These are phyloP conservation scores for Marasmius fiardii DNA, from an alignment of 1,284 basidiomycete species.

Conservation along the genomic window DNA sequence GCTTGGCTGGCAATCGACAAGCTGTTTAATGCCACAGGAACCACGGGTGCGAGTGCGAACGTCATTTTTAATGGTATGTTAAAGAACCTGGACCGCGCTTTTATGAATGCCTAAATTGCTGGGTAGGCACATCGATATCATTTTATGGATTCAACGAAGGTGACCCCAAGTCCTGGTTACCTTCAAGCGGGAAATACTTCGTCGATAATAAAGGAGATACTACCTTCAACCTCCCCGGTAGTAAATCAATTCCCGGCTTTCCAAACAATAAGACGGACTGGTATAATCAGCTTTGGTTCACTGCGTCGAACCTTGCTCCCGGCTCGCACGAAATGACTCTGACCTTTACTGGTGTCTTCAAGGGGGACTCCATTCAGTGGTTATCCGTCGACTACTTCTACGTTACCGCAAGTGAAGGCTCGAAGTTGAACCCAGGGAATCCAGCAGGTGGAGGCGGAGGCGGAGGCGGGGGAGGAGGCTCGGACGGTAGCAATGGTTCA, in stretches of 20 bases:
- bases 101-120: too few relatives aligned
- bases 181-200: not conserved
- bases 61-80: not conserved
- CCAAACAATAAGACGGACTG: not conserved
- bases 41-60: not conserved
- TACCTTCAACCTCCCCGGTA: not conserved
- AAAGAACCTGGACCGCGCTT: too few relatives aligned
- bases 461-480: not conserved
- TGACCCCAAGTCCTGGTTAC: not conserved
- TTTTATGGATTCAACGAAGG: not conserved
- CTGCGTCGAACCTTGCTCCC: not conserved
- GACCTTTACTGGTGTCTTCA: not conserved
- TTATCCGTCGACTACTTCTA: not conserved
- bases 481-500: not conserved
- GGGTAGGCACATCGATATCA: not conserved
- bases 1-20: not conserved
- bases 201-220: not conserved
- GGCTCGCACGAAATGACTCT: constrained; percentile 1
- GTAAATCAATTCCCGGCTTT: not conserved
- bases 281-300: not conserved
- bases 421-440: not conserved
- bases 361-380: not conserved
- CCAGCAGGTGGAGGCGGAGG: not conserved
- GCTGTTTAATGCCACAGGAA: not conserved
- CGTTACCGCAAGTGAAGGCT: not conserved